phyloP scores from a whole-genome alignment of 1,139 yeast genomes.

The Suhomyces choctaworum region DNA sequence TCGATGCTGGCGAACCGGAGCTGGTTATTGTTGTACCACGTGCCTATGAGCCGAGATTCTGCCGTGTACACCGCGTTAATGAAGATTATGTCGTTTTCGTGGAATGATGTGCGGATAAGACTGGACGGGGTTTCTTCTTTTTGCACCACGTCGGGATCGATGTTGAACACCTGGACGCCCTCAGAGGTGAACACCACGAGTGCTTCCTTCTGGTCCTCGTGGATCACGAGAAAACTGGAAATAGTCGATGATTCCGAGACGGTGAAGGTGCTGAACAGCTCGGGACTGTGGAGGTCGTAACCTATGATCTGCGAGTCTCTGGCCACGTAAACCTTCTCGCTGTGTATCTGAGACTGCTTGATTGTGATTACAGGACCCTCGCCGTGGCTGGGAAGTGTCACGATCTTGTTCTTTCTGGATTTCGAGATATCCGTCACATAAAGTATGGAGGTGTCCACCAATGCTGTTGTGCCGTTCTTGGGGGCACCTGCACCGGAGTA shows the following conservation, averaged over 20 bases:
- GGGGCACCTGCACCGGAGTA: conserved; percentile 11
- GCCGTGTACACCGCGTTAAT: conserved; percentile 15
- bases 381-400: conserved; percentile 4
- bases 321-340: conserved; percentile 10
- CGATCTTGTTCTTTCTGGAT: conserved; percentile 12
- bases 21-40: conserved; percentile 41
- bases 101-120: conserved; percentile 11
- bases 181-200: conserved; percentile 29
- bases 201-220: conserved; percentile 15
- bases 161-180: conserved; percentile 35
- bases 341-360: conserved; percentile 10
- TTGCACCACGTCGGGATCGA: conserved; percentile 20
- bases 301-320: conserved; percentile 7
- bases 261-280: conserved; percentile 5
- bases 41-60: conserved; percentile 21
- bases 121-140: conserved; percentile 13
- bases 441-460: conserved; percentile 12
- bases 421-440: conserved; percentile 17
- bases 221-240: conserved; percentile 10
- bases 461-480: conserved; percentile 12
- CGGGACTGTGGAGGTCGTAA: conserved; percentile 8
- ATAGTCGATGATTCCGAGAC: conserved; percentile 7
- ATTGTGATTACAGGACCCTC: conserved; percentile 3
- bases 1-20: conserved; percentile 23
- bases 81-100: conserved; percentile 12